These are phyloP conservation scores for Jatropha podagrica DNA, from an alignment of 441 rosid species.

Conservation along the genomic window DNA sequence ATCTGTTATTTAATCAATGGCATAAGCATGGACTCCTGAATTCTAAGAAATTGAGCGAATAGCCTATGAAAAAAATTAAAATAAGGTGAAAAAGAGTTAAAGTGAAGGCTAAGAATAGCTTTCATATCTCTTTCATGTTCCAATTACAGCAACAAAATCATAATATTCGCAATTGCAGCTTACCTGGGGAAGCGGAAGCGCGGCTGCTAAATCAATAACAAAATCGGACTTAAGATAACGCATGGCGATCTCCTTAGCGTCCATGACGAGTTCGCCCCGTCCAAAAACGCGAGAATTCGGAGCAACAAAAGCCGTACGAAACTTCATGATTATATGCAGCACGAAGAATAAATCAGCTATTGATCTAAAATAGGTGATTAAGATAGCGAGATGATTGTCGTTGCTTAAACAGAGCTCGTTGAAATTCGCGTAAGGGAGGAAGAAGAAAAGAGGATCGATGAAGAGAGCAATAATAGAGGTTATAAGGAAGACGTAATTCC, in stretches of 20 bases:
- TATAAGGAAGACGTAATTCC: conserved; percentile 84
- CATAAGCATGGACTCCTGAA: neutral
- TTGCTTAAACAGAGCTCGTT: conserved; percentile 50
- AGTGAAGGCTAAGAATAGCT: neutral
- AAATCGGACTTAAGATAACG: conserved; percentile 73
- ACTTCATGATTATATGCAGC: conserved; percentile 68
- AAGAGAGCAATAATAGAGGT: conserved; percentile 71
- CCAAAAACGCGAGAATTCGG: conserved; percentile 79
- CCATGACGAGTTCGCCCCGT: conserved; percentile 87
- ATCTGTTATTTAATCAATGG: neutral
- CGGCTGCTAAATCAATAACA: conserved; percentile 62
- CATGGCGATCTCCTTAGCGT: conserved; percentile 54
- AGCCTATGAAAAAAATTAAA: neutral
- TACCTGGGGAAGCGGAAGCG: conserved; percentile 95
- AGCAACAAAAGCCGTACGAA: conserved; percentile 72
- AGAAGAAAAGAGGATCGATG: conserved; percentile 82
- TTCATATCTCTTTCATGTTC: neutral
- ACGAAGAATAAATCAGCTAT: conserved; percentile 61
- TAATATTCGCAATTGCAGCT: neutral
- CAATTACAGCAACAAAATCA: neutral
- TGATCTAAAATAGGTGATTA: conserved; percentile 62
- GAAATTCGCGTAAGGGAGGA: conserved; percentile 46
- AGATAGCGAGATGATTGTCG: conserved; percentile 45
- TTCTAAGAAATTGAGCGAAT: neutral
- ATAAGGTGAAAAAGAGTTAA: neutral